Conservation (phyloP, 495 filamentous ascomycete species). For the Podospora comata region DNA sequence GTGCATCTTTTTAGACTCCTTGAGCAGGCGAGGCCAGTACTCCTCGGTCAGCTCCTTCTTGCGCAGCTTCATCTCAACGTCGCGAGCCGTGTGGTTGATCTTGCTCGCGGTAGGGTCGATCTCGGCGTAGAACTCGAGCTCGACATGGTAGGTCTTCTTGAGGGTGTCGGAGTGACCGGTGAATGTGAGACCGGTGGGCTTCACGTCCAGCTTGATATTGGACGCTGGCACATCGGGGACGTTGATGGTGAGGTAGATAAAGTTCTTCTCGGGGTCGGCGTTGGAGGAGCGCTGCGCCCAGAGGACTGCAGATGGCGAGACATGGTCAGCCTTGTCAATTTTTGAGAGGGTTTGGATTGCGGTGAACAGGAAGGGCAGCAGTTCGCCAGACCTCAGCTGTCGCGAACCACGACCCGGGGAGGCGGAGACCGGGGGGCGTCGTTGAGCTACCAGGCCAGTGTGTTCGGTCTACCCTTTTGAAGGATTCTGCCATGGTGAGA, state of each 20-base stretch:
- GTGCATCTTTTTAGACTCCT: constrained; percentile 83
- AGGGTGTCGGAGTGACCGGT: constrained; percentile 69
- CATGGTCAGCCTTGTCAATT: constrained; percentile 3
- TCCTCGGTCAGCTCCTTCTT: constrained; percentile 93
- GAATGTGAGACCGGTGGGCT: constrained; percentile 74
- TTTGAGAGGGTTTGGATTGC: not conserved
- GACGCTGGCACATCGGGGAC: constrained; percentile 71
- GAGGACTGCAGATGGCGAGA: constrained; percentile 58
- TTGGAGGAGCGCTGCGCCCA: constrained; percentile 95
- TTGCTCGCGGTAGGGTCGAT: constrained; percentile 82
- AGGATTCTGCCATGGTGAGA: not conserved
- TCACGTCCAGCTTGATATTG: constrained; percentile 74
- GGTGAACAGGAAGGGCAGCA: not conserved
- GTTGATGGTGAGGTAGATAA: constrained; percentile 86
- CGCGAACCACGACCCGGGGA: not conserved
- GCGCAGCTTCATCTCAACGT: constrained; percentile 82
- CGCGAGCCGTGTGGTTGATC: constrained; percentile 76
- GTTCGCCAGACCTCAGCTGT: not conserved
- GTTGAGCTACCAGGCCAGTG: not conserved
- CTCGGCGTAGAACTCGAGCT: constrained; percentile 86
- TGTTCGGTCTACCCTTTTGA: not conserved
- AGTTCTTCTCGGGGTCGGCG: constrained; percentile 78
- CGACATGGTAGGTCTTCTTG: constrained; percentile 81
- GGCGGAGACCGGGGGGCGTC: not conserved
- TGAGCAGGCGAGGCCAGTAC: constrained; percentile 92